phyloP scores from a whole-genome alignment of 164 flowering plant genomes.

The Tetrastigma voinierianum region DNA sequence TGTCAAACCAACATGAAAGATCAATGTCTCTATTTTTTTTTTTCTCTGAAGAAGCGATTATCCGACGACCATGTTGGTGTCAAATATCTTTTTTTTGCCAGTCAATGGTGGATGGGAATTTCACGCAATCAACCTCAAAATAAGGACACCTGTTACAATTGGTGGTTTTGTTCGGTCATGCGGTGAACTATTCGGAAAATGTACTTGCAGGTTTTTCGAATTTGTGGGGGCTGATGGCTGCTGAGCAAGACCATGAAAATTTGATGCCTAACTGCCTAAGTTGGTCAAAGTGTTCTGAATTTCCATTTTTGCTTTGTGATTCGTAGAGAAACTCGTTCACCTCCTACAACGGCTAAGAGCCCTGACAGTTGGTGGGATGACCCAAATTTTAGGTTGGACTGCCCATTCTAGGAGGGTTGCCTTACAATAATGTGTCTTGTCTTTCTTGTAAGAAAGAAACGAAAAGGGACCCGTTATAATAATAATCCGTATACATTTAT shows the following conservation, averaged over 20 bases:
- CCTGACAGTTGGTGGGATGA: constrained; percentile 19
- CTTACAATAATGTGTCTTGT: not conserved
- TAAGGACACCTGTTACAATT: not conserved
- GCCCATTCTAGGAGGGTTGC: constrained; percentile 2
- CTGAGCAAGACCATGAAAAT: not conserved
- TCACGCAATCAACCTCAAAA: not conserved
- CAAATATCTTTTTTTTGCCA: too few relatives aligned
- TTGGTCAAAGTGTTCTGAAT: not conserved
- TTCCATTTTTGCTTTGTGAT: constrained; percentile 4
- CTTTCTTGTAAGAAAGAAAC: not conserved
- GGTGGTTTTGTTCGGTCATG: too few relatives aligned
- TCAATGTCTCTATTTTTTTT: not conserved
- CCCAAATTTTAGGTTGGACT: constrained; percentile 1
- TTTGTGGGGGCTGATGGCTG: not conserved
- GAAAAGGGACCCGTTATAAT: not conserved
- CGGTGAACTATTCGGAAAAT: too few relatives aligned
- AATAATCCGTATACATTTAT: too few relatives aligned
- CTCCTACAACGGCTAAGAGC: constrained; percentile 17
- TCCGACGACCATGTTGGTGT: too few relatives aligned
- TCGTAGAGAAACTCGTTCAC: constrained; percentile 13
- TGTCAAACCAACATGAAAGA: not conserved
- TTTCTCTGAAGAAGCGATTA: constrained; percentile 8
- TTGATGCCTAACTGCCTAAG: too few relatives aligned
- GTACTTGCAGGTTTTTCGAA: not conserved
- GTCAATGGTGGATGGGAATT: not conserved